Conservation (phyloP, 345 rosid species). For the Camelina hispida region DNA sequence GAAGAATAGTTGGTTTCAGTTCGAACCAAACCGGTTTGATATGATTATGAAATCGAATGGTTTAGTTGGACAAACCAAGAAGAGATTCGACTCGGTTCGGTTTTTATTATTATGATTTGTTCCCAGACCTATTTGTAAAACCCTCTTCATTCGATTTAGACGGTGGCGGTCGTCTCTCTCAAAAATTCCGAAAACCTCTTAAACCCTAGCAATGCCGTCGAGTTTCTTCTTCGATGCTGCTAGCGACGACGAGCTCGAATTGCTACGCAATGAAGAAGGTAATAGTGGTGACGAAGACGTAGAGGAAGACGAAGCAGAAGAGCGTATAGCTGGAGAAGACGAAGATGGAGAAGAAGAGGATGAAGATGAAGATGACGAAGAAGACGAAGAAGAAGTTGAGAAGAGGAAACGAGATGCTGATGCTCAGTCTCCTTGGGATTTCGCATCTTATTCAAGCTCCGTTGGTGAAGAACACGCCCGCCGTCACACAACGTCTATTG, state of each 20-base stretch:
- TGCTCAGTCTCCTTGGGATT: conserved; percentile 91
- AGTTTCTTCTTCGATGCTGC: conserved; percentile 63
- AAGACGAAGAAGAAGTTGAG: conserved; percentile 46
- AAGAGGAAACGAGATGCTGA: conserved; percentile 38
- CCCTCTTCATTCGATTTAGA: background rate
- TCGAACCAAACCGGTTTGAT: conserved; percentile 10
- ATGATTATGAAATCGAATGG: conserved; percentile 19
- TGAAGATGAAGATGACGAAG: conserved; percentile 35
- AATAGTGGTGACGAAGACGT: conserved; percentile 32
- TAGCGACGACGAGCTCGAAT: conserved; percentile 74
- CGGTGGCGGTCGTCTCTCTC: conserved; percentile 8
- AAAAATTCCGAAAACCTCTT: conserved; percentile 34
- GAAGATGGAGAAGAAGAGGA: conserved; percentile 43
- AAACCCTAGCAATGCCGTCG: conserved; percentile 44
- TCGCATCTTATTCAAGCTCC: conserved; percentile 77
- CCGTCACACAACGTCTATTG: conserved; percentile 87
- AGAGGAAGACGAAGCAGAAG: conserved; percentile 54
- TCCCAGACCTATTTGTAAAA: conserved; percentile 15
- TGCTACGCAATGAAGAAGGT: conserved; percentile 23
- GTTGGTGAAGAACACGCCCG: conserved; percentile 93
- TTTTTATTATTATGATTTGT: background rate
- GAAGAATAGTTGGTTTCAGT: conserved; percentile 1
- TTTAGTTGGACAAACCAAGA: background rate
- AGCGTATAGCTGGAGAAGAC: conserved; percentile 41
- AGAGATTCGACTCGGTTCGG: background rate